Conservation (phyloP, 148 eudicot genomes). For the Chenopodium formosanum region DNA sequence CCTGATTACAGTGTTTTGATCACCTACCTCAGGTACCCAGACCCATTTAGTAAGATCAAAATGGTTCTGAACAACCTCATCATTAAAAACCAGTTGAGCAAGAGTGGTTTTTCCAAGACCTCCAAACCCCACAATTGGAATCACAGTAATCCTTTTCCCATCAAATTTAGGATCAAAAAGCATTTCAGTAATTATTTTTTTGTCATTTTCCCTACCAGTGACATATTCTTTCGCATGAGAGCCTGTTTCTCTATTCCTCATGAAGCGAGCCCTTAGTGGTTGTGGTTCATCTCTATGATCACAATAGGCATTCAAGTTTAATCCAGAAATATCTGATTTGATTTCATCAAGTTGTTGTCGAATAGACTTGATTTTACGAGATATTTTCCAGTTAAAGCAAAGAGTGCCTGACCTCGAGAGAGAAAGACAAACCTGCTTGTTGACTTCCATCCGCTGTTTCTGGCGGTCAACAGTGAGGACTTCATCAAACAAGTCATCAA, state of each 20-base stretch:
- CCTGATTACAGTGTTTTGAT: not conserved
- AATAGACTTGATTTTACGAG: too few relatives aligned
- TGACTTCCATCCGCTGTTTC: not conserved
- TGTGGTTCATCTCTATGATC: not conserved
- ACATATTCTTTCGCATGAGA: slow-evolving; percentile 6
- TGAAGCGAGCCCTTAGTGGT: not conserved
- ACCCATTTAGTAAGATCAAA: too few relatives aligned
- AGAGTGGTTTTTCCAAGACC: too few relatives aligned
- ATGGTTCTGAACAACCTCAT: too few relatives aligned
- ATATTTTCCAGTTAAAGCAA: too few relatives aligned
- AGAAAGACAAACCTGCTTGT: not conserved
- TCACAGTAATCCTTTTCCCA: too few relatives aligned
- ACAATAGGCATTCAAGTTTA: not conserved
- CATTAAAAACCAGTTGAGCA: too few relatives aligned
- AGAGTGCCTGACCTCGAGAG: not conserved
- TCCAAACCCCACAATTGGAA: too few relatives aligned
- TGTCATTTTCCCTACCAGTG: slow-evolving; percentile 9
- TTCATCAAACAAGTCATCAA: slow-evolving; percentile 14
- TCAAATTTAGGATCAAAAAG: not conserved
- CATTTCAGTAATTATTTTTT: not conserved
- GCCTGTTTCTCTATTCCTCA: slow-evolving; percentile 1
- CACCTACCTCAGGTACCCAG: too few relatives aligned
- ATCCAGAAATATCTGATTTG: slow-evolving; percentile 5
- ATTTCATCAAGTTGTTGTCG: slow-evolving; percentile 1
- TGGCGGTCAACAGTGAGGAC: not conserved